These are phyloP conservation scores for Coemansia sp. DNA, from an alignment of 192 early-diverging fungal genomes.

Conservation along the genomic window DNA sequence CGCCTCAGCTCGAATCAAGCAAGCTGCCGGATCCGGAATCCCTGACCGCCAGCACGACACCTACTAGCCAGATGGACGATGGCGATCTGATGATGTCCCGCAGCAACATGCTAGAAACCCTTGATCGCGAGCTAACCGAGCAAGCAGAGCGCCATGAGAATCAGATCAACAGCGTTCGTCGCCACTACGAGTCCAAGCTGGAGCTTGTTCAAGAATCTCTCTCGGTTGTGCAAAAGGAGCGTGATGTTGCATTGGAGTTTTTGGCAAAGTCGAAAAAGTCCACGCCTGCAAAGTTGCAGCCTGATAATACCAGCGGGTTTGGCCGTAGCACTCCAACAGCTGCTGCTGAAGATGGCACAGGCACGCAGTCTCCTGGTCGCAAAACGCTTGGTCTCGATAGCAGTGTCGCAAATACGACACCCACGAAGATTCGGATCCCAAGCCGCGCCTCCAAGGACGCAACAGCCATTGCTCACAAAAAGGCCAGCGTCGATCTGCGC, in stretches of 20 bases:
- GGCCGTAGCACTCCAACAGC: neutral
- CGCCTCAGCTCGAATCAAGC: conserved; percentile 9
- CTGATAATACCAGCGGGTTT: neutral
- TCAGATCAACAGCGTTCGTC: conserved; percentile 49
- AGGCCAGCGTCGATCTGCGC: conserved; percentile 6
- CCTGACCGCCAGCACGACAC: neutral
- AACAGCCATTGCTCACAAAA: conserved; percentile 1
- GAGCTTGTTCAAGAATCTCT: conserved; percentile 47
- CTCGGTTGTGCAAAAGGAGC: conserved; percentile 46
- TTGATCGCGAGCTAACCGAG: conserved; percentile 48
- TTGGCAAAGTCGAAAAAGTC: conserved; percentile 29
- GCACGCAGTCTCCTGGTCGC: neutral
- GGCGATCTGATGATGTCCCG: conserved; percentile 29
- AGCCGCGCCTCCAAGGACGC: conserved; percentile 24
- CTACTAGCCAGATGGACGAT: conserved; percentile 21
- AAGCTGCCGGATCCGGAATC: conserved; percentile 18
- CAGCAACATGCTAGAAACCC: conserved; percentile 40
- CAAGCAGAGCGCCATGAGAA: conserved; percentile 53
- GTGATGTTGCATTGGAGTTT: conserved; percentile 44
- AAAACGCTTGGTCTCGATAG: conserved; percentile 22
- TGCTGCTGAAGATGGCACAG: too few species aligned
- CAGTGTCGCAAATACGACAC: conserved; percentile 7
- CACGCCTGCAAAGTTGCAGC: neutral
- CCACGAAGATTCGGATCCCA: conserved; percentile 42
- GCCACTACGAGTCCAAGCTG: conserved; percentile 45